Evolutionary conservation across 148 eudicot species (phyloP), one percentile per base, ranked within the genome.

Genomic region (Agrostemma githago): DNA sequence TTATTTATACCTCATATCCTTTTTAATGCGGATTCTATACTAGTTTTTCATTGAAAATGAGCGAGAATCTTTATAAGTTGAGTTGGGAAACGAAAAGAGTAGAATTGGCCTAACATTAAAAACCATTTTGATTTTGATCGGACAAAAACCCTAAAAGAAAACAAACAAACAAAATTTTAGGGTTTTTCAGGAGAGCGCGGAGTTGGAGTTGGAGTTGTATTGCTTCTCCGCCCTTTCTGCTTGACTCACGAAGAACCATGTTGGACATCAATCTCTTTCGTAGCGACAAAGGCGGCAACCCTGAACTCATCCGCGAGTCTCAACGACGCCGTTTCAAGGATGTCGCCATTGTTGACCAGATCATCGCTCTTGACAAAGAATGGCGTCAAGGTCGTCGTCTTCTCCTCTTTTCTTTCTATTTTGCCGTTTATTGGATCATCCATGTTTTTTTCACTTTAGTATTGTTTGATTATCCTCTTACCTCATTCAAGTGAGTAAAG

Each of bases 241-340:
- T 4, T 3, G 8, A 66, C 40, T n/a, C 51, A 48, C 69, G 70
- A 39, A 76, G 76, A 66, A 70, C 15, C 20, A 90, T 93, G 98
- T 76, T 93, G 86, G 98, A 94, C 82, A 88, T 94, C 54, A 94
- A 91, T 61, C 85, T 94, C 4, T 91, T 91, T 72, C 74, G 98
- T 11, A 89, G 71, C 72, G 97, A 94, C 39, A 94, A 91, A 80
- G 98, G 96, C 1, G 75, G 82, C 8, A 82, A 91, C 64, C 98
- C 97, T 2, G 93, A 94, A 56, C 72, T 83, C 48, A 88, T 94
- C 53, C 86, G 98, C 17, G 97, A 89, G 58, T 93, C 95, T 2
- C 91, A 86, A 78, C 93, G 97, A 26, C 91, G 95, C 8, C 90
- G 98, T 19, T 89, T 75, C 58, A 88, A 90, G 16, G 83, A 84